phyloP scores from a whole-genome alignment of 2,329 filamentous ascomycete species.

The Hysterium pulicare region DNA sequence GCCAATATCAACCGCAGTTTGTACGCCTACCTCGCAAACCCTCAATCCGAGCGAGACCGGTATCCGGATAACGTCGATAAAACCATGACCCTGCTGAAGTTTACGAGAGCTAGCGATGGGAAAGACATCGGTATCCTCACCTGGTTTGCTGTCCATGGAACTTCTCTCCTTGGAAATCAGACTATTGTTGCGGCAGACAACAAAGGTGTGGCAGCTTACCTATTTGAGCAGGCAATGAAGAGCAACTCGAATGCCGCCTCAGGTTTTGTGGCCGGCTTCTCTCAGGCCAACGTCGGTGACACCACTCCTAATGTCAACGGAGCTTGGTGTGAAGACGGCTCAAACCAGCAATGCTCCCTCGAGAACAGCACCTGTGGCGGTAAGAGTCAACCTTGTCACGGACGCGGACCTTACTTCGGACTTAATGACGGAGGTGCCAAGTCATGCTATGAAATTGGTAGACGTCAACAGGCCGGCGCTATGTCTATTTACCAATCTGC shows the following conservation, averaged over 20 bases:
- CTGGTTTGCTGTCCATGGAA: constrained; percentile 92
- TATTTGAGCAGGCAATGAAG: constrained; percentile 70
- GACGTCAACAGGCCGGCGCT: constrained; percentile 65
- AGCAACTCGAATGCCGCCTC: constrained; percentile 48
- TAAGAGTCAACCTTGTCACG: constrained; percentile 68
- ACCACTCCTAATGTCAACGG: constrained; percentile 85
- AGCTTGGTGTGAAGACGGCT: constrained; percentile 84
- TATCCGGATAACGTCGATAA: constrained; percentile 71
- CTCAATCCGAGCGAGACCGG: constrained; percentile 65
- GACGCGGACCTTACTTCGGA: constrained; percentile 66
- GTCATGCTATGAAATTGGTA: constrained; percentile 73
- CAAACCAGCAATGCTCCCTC: constrained; percentile 63
- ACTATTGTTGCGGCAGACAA: constrained; percentile 92
- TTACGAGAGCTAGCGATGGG: constrained; percentile 68
- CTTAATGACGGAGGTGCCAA: constrained; percentile 62
- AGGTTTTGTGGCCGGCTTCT: constrained; percentile 85
- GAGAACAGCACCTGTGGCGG: constrained; percentile 83
- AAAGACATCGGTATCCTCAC: constrained; percentile 79
- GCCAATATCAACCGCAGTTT: constrained; percentile 88
- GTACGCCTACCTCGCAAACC: constrained; percentile 85
- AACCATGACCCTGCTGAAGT: constrained; percentile 73
- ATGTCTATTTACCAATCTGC: constrained; percentile 54
- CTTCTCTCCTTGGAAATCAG: constrained; percentile 87
- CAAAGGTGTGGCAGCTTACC: constrained; percentile 84
- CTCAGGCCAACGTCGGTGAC: constrained; percentile 86